These are phyloP conservation scores for Candida endomychidarum DNA, from an alignment of 805 yeast species.

Conservation along the genomic window DNA sequence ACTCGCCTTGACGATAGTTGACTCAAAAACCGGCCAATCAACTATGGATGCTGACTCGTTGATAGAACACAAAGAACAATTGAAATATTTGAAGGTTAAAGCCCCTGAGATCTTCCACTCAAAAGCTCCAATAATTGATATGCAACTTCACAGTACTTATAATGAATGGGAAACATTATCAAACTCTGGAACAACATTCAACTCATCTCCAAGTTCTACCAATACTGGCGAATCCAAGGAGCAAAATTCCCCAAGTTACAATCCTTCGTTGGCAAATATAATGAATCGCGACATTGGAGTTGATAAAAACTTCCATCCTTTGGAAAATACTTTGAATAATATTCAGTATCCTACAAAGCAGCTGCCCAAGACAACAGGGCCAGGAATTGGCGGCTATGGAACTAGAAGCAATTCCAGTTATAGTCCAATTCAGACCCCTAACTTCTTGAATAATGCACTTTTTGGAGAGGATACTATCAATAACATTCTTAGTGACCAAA, in stretches of 20 bases:
- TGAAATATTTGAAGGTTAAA: conserved; percentile 6
- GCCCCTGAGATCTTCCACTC: conserved; percentile 13
- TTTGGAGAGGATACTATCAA: conserved; percentile 24
- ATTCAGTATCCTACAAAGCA: background rate
- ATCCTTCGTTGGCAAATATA: conserved; percentile 25
- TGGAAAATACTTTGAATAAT: background rate
- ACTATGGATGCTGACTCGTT: background rate
- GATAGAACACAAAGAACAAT: conserved; percentile 4
- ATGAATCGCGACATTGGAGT: conserved; percentile 14
- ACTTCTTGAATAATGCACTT: conserved; percentile 15
- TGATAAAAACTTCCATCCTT: background rate
- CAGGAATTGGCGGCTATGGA: background rate
- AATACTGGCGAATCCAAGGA: background rate
- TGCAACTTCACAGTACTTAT: conserved; percentile 5
- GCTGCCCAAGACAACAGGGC: background rate
- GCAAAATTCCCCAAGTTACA: conserved; percentile 19
- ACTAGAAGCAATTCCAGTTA: background rate
- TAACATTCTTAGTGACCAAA: conserved; percentile 23
- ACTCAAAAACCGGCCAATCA: conserved; percentile 5
- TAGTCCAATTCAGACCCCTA: background rate
- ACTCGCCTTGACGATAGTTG: conserved; percentile 10
- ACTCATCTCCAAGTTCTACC: background rate
- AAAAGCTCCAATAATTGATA: background rate
- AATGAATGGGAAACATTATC: conserved; percentile 10
- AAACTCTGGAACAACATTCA: background rate